Percentiles rank a stretch among this genome's conserved stretches.
phyloP scores from a whole-genome alignment of 495 filamentous ascomycete species.

The Cercophora newfieldiana region DNA sequence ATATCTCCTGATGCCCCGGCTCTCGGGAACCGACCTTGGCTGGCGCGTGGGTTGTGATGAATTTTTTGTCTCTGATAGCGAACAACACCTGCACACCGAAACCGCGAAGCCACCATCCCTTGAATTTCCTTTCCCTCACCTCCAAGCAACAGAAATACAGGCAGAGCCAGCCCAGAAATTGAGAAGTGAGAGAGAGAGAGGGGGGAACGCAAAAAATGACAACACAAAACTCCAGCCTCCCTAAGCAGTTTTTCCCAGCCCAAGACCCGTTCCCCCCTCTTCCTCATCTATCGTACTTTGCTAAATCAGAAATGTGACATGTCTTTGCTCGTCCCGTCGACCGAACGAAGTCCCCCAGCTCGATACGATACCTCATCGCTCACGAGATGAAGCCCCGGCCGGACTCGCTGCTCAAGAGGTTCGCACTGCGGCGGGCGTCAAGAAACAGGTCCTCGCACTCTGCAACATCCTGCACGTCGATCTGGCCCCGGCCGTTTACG shows the following conservation, averaged over 20 bases:
- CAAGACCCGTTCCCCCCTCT: constrained; percentile 18
- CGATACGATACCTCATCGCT: no score
- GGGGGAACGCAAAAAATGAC: constrained; percentile 7
- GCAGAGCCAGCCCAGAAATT: background rate
- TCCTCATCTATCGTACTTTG: constrained; percentile 35
- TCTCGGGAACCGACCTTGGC: background rate
- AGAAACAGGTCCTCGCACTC: constrained; percentile 90
- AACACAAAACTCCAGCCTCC: constrained; percentile 30
- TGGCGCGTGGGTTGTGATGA: background rate
- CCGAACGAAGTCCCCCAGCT: constrained; percentile 5
- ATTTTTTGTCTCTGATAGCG: constrained; percentile 2
- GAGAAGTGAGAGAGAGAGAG: background rate
- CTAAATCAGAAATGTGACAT: constrained; percentile 41
- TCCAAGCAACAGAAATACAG: background rate
- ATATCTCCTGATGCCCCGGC: background rate
- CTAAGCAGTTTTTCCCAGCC: constrained; percentile 35
- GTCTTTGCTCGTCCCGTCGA: constrained; percentile 29
- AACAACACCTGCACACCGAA: constrained; percentile 4
- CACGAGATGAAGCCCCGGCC: constrained; percentile 61
- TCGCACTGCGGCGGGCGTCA: constrained; percentile 81
- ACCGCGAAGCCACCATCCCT: background rate
- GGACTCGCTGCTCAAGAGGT: constrained; percentile 63
- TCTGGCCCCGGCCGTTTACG: constrained; percentile 68
- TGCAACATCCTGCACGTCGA: constrained; percentile 79
- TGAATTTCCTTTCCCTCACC: background rate